Evolutionary conservation across 495 filamentous ascomycete species (phyloP), one percentile per base, ranked within the genome.

Genomic region (Penicillium lividum): DNA sequence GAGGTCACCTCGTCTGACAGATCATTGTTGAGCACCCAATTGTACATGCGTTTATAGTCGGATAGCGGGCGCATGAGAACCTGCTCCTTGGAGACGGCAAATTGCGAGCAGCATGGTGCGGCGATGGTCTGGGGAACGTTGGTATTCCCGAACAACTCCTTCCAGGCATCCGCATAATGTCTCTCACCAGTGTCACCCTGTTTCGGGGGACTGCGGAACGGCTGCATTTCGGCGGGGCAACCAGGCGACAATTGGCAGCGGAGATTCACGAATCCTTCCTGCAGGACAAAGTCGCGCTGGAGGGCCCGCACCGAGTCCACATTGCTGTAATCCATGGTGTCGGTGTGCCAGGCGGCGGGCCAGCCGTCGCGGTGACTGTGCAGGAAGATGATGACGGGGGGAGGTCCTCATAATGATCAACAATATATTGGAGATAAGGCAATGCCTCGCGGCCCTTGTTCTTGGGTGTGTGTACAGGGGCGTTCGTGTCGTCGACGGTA

Each of bases 71-170:
- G 77, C 51, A 70, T 62, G 0, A 66, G 68, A 0, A 90, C 74
- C 55, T 78, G 76, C 0, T 82, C 80, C 13, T 78, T 66, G 10
- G 82, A 81, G 3, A 89, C 86, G 1, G 83, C 87, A 55, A 90
- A 90, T 68, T 90, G 88, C 55, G 85, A 83, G 67, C 86, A 90
- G 62, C 88, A 90, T 4, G 82, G 73, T 1, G 74, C 79, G 0
- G 69, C 82, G 5, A 89, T 70, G 2, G 72, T 59, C 4, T 73
- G 67, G 9, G 83, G 82, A 3, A 83, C 71, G 0, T 79, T 57
- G 64, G 59, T 69, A 33, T 74, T 74, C 47, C 63, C 61, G 58
- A 79, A 80, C 6, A 82, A 50, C 57, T 74, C 73, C 59, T 70
- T 54, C 75, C 76, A 82, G 9, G 78, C 75, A 18, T 72, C 62